Base-by-base conservation (phyloP, 768 basidiomycete genomes). In the Tylopilus rubrobrunneus region DNA sequence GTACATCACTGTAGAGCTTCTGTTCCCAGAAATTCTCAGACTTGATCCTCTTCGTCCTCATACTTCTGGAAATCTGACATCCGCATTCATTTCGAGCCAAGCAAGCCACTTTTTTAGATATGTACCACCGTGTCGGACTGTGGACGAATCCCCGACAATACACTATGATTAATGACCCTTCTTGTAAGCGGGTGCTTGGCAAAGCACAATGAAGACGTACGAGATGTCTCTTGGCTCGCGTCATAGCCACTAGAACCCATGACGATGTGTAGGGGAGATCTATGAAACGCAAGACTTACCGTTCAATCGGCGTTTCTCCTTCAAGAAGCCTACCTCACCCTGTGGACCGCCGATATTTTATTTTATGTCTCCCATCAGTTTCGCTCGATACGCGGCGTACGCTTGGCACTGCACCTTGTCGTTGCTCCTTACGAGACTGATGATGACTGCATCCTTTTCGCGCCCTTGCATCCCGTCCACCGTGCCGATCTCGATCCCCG, bases 381-480 rank as follows among this genome's bases (percentile, higher is more conserved):
- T 19, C 19, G 19, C 19, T 19, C 19, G 27, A 36, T 40, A 27
- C n/a, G 34, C 27, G 4, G 14, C 8, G 9, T 17, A 17, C 0
- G 19, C 74, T 5, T 55, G 47, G 19, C 3, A 5, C 62, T 27
- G 27, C 31, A 86, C 89, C 71, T 81, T 84, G 49, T 89, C 85
- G 62, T 98, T 99, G 60, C 92, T 95, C 25, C 97, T 78, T 2
- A 98, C 97, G 4, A 99, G 80, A 59, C 84, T 91, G 49, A 99
- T 89, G 23, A 98, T 82, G 37, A 98, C 83, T 0, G 93, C 93
- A 50, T 98, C 92, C 60, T 92, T 92, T 68, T 99, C 96, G 46
- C 97, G 82, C 0, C 96, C 96, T 74, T 99, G 97, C 86, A 98
- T 90, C 0, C 94, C 93, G 65, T 98, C 97, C 1, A 98, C 94